Base-by-base conservation (phyloP, 208 protist species). In the Chromosphaera perkinsii region DNA sequence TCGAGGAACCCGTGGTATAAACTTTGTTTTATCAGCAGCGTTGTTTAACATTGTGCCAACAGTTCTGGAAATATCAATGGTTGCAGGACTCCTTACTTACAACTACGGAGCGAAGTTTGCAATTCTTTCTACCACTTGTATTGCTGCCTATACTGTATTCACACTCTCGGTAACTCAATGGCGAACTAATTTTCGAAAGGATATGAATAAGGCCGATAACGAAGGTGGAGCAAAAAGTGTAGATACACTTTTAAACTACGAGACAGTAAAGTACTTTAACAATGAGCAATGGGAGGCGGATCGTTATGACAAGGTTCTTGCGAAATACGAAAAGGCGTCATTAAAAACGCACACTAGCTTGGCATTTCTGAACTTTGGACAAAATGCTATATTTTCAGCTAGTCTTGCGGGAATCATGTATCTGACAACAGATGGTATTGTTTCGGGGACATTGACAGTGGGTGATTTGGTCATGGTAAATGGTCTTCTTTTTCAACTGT, bases 211-310 rank as follows among this genome's bases (percentile, higher is more conserved):
- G 20, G 64, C 71, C 33, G 84, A 88, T 24, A 85, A 79, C 35
- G 78, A 83, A 26, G 80, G 72, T 5, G 32, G 57, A 0, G 57
- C 73, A 10, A 70, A 76, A 51, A 69, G 72, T 36, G 63, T 87
- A 43, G 84, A 88, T 49, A 87, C 84, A 20, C 74, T 88, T n/a
- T 51, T 88, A 20, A 88, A 88, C 67, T 88, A 76, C 43, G 84
- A 88, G 63, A 86, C 84, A 4, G 84, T 88, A 24, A 85, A 85
- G 63, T 86, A 86, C 22, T 86, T 85, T 36, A 78, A 79, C 37
- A 83, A 82, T 49, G 81, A 84, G 14, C 20, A 51, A 4, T 55
- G 65, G 3, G 78, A 83, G 32, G 37, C 68, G 3, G 10, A 24
- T 3, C 43, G 62, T 12, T 61, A 61, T 39, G 33, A 61, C 26